phyloP scores from a whole-genome alignment of 2,329 filamentous ascomycete genomes.

The Penicillium sp. region DNA sequence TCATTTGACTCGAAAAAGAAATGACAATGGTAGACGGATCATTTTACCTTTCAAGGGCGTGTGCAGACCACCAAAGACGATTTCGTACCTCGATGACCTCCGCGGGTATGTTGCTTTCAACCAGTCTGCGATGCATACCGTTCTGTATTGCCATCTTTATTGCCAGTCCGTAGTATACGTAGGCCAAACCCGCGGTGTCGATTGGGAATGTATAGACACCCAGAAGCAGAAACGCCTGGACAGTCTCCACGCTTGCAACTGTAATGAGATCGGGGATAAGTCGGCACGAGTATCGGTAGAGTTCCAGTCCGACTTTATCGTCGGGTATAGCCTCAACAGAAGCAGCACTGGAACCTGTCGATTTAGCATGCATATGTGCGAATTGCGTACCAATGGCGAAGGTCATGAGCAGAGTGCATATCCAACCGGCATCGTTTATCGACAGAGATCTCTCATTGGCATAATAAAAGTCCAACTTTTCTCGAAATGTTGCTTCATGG shows the following conservation, averaged over 20 bases:
- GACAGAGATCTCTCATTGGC: conserved; percentile 17
- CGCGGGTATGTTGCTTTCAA: conserved; percentile 44
- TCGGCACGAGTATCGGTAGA: conserved; percentile 55
- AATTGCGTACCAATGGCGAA: conserved; percentile 42
- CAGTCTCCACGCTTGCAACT: conserved; percentile 55
- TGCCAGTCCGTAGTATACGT: conserved; percentile 55
- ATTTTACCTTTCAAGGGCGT: conserved; percentile 53
- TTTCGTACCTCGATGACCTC: conserved; percentile 52
- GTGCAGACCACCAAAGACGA: conserved; percentile 57
- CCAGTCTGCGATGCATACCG: conserved; percentile 56
- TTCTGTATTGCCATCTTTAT: conserved; percentile 58
- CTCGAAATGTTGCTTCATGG: conserved; percentile 30
- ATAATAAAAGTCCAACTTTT: conserved; percentile 34
- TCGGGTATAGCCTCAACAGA: conserved; percentile 31
- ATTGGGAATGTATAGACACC: conserved; percentile 46
- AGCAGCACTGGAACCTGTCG: conserved; percentile 2
- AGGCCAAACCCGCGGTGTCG: conserved; percentile 55
- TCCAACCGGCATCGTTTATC: conserved; percentile 31
- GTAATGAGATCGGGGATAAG: conserved; percentile 57
- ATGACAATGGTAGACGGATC: background rate
- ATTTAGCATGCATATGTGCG: conserved; percentile 33
- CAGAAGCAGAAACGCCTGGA: conserved; percentile 50
- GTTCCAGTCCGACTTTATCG: conserved; percentile 52
- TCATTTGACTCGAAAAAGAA: background rate
- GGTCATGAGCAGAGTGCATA: conserved; percentile 37